Percentiles rank a stretch among this genome's conserved stretches.
These are phyloP conservation scores for Penicillium roqueforti DNA, from an alignment of 495 filamentous ascomycete genomes.

Conservation along the genomic window DNA sequence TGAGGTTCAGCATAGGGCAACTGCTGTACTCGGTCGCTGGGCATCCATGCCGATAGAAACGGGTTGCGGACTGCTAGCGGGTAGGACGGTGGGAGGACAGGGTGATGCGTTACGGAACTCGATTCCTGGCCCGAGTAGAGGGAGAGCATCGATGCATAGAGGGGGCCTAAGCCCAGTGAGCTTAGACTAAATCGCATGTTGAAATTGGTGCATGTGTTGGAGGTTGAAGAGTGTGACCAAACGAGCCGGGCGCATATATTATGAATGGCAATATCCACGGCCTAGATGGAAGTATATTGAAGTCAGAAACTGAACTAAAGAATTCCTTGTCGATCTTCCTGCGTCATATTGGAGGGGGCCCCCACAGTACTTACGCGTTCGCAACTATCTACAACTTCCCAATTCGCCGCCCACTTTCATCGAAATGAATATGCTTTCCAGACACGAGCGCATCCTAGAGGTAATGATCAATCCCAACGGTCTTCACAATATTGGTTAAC, in stretches of 20 bases:
- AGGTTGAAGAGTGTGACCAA: too few species aligned
- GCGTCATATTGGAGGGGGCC: not conserved
- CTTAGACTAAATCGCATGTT: slow-evolving; percentile 27
- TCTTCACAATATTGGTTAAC: slow-evolving; percentile 50
- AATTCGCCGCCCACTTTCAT: slow-evolving; percentile 44
- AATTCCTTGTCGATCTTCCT: not conserved
- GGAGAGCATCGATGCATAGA: slow-evolving; percentile 24
- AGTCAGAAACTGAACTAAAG: not conserved
- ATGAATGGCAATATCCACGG: too few species aligned
- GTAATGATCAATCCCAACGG: slow-evolving; percentile 54
- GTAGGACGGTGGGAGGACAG: slow-evolving; percentile 43
- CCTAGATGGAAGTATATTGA: too few species aligned
- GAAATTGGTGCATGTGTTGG: not conserved
- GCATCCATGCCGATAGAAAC: slow-evolving; percentile 47
- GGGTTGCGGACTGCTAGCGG: slow-evolving; percentile 47
- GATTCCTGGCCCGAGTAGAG: slow-evolving; percentile 9
- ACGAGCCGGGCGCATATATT: too few species aligned
- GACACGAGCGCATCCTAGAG: slow-evolving; percentile 52
- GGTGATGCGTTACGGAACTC: slow-evolving; percentile 18
- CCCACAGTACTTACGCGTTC: not conserved
- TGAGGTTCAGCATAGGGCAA: slow-evolving; percentile 42
- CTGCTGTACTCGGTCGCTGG: slow-evolving; percentile 33
- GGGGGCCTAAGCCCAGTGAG: slow-evolving; percentile 20
- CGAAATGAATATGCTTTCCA: slow-evolving; percentile 55
- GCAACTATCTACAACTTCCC: slow-evolving; percentile 18